Evolutionary conservation across 345 rosid genomes (phyloP), one percentile per base, ranked within the genome.

Genomic region (Trapa incisa): DNA sequence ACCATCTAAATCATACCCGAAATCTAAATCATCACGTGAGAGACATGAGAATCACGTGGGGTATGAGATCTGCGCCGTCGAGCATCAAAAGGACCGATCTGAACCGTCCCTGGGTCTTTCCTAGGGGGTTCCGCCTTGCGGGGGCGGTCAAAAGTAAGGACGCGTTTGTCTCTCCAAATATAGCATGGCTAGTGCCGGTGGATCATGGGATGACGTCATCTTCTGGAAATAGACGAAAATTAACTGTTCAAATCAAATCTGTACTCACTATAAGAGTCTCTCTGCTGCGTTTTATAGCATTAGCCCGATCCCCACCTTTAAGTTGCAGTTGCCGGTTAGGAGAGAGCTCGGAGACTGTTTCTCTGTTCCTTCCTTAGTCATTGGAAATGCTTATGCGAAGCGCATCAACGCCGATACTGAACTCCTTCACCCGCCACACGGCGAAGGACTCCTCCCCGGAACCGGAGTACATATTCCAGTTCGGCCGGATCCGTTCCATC

Each of bases 381-480:
- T 6, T 13, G 48, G 48, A 22, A 47, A 90, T 93, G 97, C 87
- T 93, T 53, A 64, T 93, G 12, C 77, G 97, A 8, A 85, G 92
- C 71, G 74, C 96, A 5, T 90, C 98, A 47, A 84, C 94, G 22
- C 97, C 98, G 36, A 2, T 90, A 45, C 80, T 80, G 43, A 80
- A 83, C 39, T 81, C 98, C 4, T 80, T 93, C 2, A 78, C 87
- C 85, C 68, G 72, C 0, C 83, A 86, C 12, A 80, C 77, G 52
- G 65, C 75, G 37, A 85, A 72, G 62, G 95, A 87, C 15, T 57
- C 77, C n/a, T 77, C 79, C 12, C 79, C 85, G 16, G 87, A 84
- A 0, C 33, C 73, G 0, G 92, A 86, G 54, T 74, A 70, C 57
- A 43, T 78, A 11, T 83, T 68, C 53, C 84, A 41, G 35, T 65